phyloP scores from a whole-genome alignment of 176 grass and related monocot genomes.

The Miscanthus lutarioriparius region DNA sequence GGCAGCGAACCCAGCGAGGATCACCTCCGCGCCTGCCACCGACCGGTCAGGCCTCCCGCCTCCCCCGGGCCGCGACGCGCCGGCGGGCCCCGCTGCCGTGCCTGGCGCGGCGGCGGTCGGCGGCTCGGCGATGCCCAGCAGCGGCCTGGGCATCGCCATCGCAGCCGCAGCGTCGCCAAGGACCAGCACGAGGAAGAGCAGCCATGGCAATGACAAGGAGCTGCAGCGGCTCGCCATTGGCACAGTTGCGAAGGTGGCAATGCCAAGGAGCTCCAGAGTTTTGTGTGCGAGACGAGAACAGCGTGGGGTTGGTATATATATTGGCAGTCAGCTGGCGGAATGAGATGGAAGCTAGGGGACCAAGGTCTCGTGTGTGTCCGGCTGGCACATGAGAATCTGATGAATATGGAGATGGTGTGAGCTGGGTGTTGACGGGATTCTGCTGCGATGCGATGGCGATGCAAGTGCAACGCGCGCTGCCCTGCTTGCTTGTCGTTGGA shows the following conservation, averaged over 20 bases:
- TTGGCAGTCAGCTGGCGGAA: background rate
- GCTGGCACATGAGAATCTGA: slow-evolving; percentile 35
- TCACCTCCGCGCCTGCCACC: slow-evolving; percentile 68
- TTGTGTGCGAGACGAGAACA: slow-evolving; percentile 9
- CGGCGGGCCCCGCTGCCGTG: slow-evolving; percentile 27
- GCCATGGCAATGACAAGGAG: slow-evolving; percentile 4
- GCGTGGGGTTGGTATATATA: slow-evolving; percentile 18
- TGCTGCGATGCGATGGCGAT: background rate
- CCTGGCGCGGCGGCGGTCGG: slow-evolving; percentile 22
- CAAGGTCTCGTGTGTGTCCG: slow-evolving; percentile 44
- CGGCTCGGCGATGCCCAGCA: slow-evolving; percentile 46
- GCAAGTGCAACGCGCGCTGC: background rate
- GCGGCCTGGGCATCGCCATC: slow-evolving; percentile 35
- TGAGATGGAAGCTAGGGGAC: slow-evolving; percentile 34
- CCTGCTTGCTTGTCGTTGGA: background rate
- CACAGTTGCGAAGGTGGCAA: background rate
- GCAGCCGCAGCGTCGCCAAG: slow-evolving; percentile 11
- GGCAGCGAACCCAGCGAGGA: slow-evolving; percentile 75
- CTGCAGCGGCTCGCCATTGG: slow-evolving; percentile 15
- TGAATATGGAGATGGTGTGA: background rate
- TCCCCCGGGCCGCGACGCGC: background rate
- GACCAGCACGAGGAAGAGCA: slow-evolving; percentile 14
- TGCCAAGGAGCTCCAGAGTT: background rate
- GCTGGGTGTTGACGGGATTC: slow-evolving; percentile 31
- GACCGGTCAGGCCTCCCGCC: slow-evolving; percentile 47